A percentile compares a stretch with the other conserved stretches of the same genome.
Evolutionary conservation across 1,284 basidiomycete species (phyloP).

Genomic region (Xerocomus amazonicus): DNA sequence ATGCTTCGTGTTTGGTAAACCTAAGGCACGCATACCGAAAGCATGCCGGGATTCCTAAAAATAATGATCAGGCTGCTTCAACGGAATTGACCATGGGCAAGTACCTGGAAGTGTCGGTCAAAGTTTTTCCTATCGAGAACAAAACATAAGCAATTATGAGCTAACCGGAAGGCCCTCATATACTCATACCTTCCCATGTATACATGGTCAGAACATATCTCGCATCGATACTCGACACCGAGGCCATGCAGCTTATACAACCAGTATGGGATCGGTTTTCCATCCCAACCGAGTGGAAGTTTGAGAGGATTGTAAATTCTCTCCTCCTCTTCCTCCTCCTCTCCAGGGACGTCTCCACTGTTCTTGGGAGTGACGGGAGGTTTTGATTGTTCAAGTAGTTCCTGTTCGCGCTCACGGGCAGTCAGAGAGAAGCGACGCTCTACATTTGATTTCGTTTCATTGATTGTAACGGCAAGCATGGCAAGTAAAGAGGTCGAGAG

Average conservation of each 20-base stretch:
- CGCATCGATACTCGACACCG: constrained; percentile 95
- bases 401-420: constrained; percentile 92
- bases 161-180: background rate
- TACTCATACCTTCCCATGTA: constrained; percentile 83
- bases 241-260: constrained; percentile 97
- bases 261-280: constrained; percentile 99
- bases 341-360: constrained; percentile 48
- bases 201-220: constrained; percentile 95
- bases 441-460: constrained; percentile 93
- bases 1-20: constrained; percentile 97
- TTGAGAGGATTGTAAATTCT: constrained; percentile 98
- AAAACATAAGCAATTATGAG: constrained; percentile 11
- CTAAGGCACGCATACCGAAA: constrained; percentile 97
- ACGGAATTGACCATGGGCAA: constrained; percentile 9
- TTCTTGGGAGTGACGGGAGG: constrained; percentile 57
- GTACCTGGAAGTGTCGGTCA: constrained; percentile 85
- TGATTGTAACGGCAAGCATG: constrained; percentile 63
- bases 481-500: constrained; percentile 67
- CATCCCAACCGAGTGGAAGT: constrained; percentile 96
- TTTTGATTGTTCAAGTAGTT: constrained; percentile 80
- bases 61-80: constrained; percentile 13
- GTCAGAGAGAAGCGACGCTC: constrained; percentile 96
- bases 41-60: constrained; percentile 89
- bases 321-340: constrained; percentile 92
- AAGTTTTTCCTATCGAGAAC: constrained; percentile 77